phyloP scores from a whole-genome alignment of 495 filamentous ascomycete species.

The Friedmanniomyces simplex region DNA sequence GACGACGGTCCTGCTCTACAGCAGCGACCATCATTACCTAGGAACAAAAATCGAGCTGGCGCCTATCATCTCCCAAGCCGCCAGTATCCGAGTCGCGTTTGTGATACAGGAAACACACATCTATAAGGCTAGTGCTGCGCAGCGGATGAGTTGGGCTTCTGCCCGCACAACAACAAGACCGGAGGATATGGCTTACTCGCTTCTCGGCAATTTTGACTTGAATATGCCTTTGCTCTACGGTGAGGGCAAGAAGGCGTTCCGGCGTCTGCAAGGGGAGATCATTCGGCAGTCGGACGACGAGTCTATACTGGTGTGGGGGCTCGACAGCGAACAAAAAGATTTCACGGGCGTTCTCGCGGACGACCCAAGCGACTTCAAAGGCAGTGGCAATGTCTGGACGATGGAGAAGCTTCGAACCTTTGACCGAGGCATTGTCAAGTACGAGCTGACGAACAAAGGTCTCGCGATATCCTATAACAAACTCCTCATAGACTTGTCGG shows the following conservation, averaged over 20 bases:
- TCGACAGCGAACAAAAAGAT: too few species aligned
- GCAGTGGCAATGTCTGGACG: background rate
- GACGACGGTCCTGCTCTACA: background rate
- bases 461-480: too few species aligned
- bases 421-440: background rate
- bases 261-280: constrained; percentile 26
- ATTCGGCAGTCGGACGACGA: constrained; percentile 16
- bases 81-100: too few species aligned
- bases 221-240: constrained; percentile 34
- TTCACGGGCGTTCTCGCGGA: background rate
- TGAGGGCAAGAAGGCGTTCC: constrained; percentile 28
- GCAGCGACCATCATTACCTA: background rate
- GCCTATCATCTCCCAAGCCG: background rate
- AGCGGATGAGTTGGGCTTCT: constrained; percentile 18
- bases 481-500: too few species aligned
- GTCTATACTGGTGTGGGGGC: constrained; percentile 17
- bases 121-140: background rate
- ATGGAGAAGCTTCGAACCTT: too few species aligned
- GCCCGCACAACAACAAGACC: constrained; percentile 2
- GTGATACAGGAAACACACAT: too few species aligned
- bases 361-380: background rate
- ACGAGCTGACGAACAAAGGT: background rate
- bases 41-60: background rate
- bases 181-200: constrained; percentile 32
- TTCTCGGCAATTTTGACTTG: constrained; percentile 29